Percentiles rank a stretch among this genome's conserved stretches.
These are phyloP conservation scores for Colletotrichum kahawae DNA, from an alignment of 2,329 filamentous ascomycete species.

Conservation along the genomic window DNA sequence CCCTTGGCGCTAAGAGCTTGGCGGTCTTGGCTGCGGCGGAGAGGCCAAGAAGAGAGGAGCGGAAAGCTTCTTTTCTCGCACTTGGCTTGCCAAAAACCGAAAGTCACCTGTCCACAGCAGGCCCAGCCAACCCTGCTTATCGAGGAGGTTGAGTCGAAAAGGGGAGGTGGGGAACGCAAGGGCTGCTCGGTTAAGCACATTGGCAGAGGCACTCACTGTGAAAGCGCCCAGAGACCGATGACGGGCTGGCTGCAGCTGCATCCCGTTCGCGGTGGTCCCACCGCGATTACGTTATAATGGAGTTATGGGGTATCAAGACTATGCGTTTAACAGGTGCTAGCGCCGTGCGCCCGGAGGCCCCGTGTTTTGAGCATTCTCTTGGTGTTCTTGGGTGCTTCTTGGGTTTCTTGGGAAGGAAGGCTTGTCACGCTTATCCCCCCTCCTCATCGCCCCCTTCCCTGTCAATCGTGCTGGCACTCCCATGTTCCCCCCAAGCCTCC, in stretches of 20 bases:
- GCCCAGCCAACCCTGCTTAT: neutral
- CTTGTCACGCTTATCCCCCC: slow-evolving; percentile 5
- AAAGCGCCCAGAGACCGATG: neutral
- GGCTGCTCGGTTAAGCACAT: neutral
- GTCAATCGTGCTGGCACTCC: slow-evolving; percentile 5
- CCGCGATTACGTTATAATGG: neutral
- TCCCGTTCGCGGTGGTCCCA: neutral
- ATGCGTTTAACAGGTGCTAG: slow-evolving; percentile 12
- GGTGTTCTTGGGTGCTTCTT: neutral
- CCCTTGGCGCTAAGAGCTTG: slow-evolving; percentile 18
- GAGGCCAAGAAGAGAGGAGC: slow-evolving; percentile 22
- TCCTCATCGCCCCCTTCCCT: neutral
- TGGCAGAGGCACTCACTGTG: neutral
- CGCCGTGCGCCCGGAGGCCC: neutral
- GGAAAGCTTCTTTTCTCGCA: slow-evolving; percentile 21
- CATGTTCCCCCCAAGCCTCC: slow-evolving; percentile 1
- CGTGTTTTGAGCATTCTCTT: slow-evolving; percentile 4
- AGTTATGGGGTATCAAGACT: neutral
- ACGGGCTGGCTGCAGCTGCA: neutral
- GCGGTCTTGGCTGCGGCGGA: slow-evolving; percentile 23
- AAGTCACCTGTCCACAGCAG: neutral
- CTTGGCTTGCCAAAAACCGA: slow-evolving; percentile 10
- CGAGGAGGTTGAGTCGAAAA: slow-evolving; percentile 7
- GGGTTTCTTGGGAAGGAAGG: neutral
- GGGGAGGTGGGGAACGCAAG: neutral